Percentiles rank a stretch among this genome's conserved stretches.
Evolutionary conservation across 805 yeast genomes (phyloP).

Genomic region (Candida schatavii): DNA sequence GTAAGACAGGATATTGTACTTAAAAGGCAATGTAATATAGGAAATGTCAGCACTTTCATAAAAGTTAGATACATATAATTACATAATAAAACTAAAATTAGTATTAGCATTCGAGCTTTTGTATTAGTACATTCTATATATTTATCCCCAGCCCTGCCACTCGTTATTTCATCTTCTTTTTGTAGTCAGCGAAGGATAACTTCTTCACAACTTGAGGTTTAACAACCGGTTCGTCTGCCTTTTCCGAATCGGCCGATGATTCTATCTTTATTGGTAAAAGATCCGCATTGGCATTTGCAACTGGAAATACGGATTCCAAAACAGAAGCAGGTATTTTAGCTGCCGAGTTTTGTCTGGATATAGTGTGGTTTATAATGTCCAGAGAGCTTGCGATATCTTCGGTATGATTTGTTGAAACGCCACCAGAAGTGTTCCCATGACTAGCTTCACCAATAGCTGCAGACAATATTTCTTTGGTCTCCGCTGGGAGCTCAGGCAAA

Average conservation of each 20-base stretch:
- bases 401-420: neutral
- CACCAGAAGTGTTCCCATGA: neutral
- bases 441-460: neutral
- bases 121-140: neutral
- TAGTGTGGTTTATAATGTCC: neutral
- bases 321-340: neutral
- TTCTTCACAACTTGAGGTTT: constrained; percentile 45
- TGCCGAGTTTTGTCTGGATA: neutral
- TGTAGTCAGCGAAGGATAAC: constrained; percentile 73
- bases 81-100: too few species aligned
- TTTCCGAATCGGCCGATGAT: neutral
- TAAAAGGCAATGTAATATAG: neutral
- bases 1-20: constrained; percentile 3
- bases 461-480: neutral
- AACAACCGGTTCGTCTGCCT: constrained; percentile 9
- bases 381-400: too few species aligned
- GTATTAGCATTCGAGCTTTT: too few species aligned
- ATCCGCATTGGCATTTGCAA: neutral
- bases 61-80: too few species aligned
- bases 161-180: constrained; percentile 49
- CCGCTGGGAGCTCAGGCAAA: constrained; percentile 13
- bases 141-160: neutral
- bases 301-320: neutral
- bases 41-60: too few species aligned
- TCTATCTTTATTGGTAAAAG: neutral